These are phyloP conservation scores for Vitis cinerea DNA, from an alignment of 164 flowering plant genomes.

Conservation along the genomic window DNA sequence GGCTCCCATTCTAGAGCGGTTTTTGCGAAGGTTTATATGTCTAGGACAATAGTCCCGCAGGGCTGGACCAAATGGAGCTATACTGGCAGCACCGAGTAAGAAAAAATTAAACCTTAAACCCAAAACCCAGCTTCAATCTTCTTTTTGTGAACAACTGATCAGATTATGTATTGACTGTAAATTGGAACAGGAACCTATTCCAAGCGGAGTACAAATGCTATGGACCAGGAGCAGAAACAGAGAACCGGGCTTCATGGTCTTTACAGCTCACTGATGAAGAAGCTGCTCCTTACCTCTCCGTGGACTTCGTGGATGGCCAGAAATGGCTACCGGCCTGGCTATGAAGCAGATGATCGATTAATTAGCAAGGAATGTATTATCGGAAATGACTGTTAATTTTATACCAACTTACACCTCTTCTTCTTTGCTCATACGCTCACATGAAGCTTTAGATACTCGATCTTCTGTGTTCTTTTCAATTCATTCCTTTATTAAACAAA, in stretches of 20 bases:
- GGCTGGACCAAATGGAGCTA: constrained; percentile 95
- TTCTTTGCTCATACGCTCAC: too few relatives aligned
- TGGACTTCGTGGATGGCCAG: constrained; percentile 69
- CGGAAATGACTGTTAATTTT: too few relatives aligned
- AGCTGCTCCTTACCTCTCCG: constrained; percentile 44
- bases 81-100: constrained; percentile 59
- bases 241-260: constrained; percentile 54
- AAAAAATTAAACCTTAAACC: too few relatives aligned
- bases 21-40: constrained; percentile 72
- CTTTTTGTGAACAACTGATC: neutral
- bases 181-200: constrained; percentile 44
- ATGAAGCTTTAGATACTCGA: too few relatives aligned
- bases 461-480: too few relatives aligned
- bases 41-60: constrained; percentile 58
- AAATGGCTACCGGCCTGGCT: constrained; percentile 77
- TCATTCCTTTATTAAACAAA: too few relatives aligned
- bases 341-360: neutral
- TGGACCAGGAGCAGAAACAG: constrained; percentile 18
- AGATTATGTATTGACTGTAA: neutral
- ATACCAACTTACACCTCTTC: too few relatives aligned
- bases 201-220: constrained; percentile 12
- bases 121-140: neutral
- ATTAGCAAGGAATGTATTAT: too few relatives aligned
- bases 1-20: constrained; percentile 68
- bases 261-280: constrained; percentile 51